phyloP scores from a whole-genome alignment of 2,329 filamentous ascomycete species.

The Aspergillus amoenus region DNA sequence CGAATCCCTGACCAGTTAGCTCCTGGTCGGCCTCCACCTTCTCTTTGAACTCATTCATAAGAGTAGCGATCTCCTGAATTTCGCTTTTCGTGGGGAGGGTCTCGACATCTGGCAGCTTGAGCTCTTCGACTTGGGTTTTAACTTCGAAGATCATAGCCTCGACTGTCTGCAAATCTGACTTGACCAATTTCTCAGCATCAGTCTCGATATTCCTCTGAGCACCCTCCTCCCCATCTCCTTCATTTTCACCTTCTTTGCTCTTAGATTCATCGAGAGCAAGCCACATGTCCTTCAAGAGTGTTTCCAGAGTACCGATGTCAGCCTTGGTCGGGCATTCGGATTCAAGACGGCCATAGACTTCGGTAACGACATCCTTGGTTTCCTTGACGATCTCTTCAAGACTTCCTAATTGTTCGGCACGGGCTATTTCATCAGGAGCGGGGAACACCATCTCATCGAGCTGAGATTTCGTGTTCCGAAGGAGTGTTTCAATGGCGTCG shows the following conservation, averaged over 20 bases:
- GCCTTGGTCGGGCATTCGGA: slow-evolving; percentile 70
- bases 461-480: slow-evolving; percentile 84
- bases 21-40: slow-evolving; percentile 67
- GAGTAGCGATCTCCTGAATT: slow-evolving; percentile 65
- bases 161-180: slow-evolving; percentile 78
- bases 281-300: slow-evolving; percentile 75
- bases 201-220: slow-evolving; percentile 23
- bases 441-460: slow-evolving; percentile 73
- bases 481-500: slow-evolving; percentile 83
- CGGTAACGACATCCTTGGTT: slow-evolving; percentile 69
- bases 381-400: slow-evolving; percentile 70
- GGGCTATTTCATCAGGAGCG: slow-evolving; percentile 66
- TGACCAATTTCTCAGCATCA: slow-evolving; percentile 65
- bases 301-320: slow-evolving; percentile 74
- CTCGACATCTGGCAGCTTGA: slow-evolving; percentile 69
- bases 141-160: slow-evolving; percentile 81
- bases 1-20: slow-evolving; percentile 73
- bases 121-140: slow-evolving; percentile 73
- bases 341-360: slow-evolving; percentile 66
- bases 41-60: slow-evolving; percentile 67
- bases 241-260: slow-evolving; percentile 44
- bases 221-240: slow-evolving; percentile 15
- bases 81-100: slow-evolving; percentile 75
- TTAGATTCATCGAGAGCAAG: slow-evolving; percentile 71
- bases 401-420: slow-evolving; percentile 58